A percentile compares a stretch with the other conserved stretches of the same genome.
phyloP scores from a whole-genome alignment of 768 basidiomycete genomes.

The Sporobolomyces phaffii region DNA sequence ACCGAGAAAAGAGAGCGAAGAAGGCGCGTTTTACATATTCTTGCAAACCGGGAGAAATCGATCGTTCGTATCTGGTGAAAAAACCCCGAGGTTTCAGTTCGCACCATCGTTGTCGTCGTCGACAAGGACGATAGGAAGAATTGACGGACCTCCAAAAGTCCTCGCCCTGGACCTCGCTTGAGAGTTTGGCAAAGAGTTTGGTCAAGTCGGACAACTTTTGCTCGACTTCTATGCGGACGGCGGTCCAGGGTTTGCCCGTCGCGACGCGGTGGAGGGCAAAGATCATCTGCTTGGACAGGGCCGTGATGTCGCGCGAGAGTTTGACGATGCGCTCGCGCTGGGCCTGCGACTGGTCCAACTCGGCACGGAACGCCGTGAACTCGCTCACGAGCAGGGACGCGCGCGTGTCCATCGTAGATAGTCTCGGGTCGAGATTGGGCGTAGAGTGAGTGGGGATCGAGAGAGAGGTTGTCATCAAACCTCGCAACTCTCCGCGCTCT shows the following conservation, averaged over 20 bases:
- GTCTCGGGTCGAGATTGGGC: too few relatives aligned
- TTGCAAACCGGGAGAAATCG: constrained; percentile 60
- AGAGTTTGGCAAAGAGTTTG: constrained; percentile 58
- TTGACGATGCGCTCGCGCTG: constrained; percentile 85
- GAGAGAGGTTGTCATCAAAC: too few relatives aligned
- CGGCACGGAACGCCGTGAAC: constrained; percentile 62
- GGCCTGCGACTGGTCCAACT: constrained; percentile 79
- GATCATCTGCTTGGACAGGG: constrained; percentile 84
- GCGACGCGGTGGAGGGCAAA: constrained; percentile 73
- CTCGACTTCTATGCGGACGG: constrained; percentile 45
- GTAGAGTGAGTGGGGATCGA: too few relatives aligned
- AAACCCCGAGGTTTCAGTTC: too few relatives aligned
- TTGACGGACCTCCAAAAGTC: constrained; percentile 76
- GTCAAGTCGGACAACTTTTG: constrained; percentile 65
- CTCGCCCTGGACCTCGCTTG: constrained; percentile 60
- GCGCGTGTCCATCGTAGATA: too few relatives aligned
- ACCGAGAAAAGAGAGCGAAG: too few relatives aligned
- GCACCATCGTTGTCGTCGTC: too few relatives aligned
- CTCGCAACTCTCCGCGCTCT: too few relatives aligned
- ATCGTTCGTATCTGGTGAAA: constrained; percentile 40
- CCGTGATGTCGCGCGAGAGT: constrained; percentile 77
- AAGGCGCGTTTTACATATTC: constrained; percentile 63
- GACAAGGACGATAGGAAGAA: too few relatives aligned
- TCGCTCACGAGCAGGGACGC: constrained; percentile 43
- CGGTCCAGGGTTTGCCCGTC: background rate